Conservation (phyloP, 176 grass and related monocot genomes). For the Otatea glauca region DNA sequence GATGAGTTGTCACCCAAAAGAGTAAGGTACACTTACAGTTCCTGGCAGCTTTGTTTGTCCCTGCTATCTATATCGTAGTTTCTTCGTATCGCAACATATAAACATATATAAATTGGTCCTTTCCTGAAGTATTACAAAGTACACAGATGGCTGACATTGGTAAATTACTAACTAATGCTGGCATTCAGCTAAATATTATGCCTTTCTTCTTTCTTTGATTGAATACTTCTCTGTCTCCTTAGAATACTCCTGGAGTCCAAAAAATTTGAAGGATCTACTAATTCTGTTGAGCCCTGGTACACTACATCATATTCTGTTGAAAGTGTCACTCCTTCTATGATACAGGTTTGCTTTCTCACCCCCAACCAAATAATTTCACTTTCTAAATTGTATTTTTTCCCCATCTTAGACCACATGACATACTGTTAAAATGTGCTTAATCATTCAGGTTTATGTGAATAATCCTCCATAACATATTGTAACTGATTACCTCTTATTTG, state of each 20-base stretch:
- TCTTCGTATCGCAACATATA: conserved; percentile 17
- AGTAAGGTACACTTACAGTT: conserved; percentile 65
- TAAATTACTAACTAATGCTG: conserved; percentile 23
- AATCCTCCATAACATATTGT: conserved; percentile 10
- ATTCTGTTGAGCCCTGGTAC: conserved; percentile 89
- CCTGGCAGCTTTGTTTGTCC: conserved; percentile 32
- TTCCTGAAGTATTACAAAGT: background rate
- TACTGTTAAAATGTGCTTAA: background rate
- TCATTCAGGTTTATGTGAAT: background rate
- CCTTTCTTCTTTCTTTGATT: conserved; percentile 27
- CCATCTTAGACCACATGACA: background rate
- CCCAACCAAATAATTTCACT: background rate
- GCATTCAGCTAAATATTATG: conserved; percentile 2
- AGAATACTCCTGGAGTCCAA: conserved; percentile 91
- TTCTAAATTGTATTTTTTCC: background rate
- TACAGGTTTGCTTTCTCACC: conserved; percentile 56
- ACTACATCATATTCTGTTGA: conserved; percentile 69
- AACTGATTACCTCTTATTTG: conserved; percentile 41
- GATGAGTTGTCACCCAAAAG: conserved; percentile 74
- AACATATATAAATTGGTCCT: background rate
- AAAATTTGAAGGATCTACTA: conserved; percentile 76
- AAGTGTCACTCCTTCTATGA: conserved; percentile 65
- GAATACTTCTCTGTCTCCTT: conserved; percentile 37
- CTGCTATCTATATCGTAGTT: background rate
- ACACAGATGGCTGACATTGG: background rate